These are phyloP conservation scores for Yamadazyma buinensis DNA, from an alignment of 1,139 yeast genomes.

Conservation along the genomic window DNA sequence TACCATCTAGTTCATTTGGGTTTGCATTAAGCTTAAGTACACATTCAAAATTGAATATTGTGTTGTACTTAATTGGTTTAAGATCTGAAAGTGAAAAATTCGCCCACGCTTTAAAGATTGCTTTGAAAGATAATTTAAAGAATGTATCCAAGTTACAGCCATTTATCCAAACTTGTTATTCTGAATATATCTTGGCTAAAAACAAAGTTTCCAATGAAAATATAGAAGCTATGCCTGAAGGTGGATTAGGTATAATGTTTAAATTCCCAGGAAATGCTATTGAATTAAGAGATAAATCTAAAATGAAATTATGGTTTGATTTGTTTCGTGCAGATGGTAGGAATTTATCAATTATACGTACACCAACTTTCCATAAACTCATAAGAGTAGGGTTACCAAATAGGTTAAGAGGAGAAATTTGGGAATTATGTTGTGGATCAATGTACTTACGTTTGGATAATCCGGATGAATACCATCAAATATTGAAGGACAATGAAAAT, in stretches of 20 bases:
- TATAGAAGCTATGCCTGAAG: slow-evolving; percentile 58
- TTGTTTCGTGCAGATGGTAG: slow-evolving; percentile 81
- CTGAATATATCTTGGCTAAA: slow-evolving; percentile 74
- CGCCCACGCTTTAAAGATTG: slow-evolving; percentile 61
- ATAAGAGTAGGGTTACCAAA: slow-evolving; percentile 92
- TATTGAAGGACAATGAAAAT: slow-evolving; percentile 59
- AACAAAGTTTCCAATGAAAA: slow-evolving; percentile 47
- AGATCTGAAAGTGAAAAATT: slow-evolving; percentile 78
- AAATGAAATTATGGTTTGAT: slow-evolving; percentile 92
- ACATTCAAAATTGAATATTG: slow-evolving; percentile 59
- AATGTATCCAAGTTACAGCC: slow-evolving; percentile 60
- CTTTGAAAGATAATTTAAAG: slow-evolving; percentile 60
- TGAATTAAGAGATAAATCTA: slow-evolving; percentile 74
- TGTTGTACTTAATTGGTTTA: slow-evolving; percentile 74
- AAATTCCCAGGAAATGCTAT: slow-evolving; percentile 89
- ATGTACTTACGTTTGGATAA: slow-evolving; percentile 68
- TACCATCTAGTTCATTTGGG: slow-evolving; percentile 73
- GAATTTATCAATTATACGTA: slow-evolving; percentile 69
- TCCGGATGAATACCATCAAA: slow-evolving; percentile 52
- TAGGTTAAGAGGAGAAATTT: slow-evolving; percentile 86
- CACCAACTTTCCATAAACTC: slow-evolving; percentile 75
- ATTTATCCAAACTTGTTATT: slow-evolving; percentile 72
- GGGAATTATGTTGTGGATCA: slow-evolving; percentile 93
- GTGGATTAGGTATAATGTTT: slow-evolving; percentile 79
- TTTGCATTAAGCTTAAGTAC: slow-evolving; percentile 74